Evolutionary conservation across 345 rosid genomes (phyloP), one percentile per base, ranked within the genome.

Genomic region (Ricinus communis): DNA sequence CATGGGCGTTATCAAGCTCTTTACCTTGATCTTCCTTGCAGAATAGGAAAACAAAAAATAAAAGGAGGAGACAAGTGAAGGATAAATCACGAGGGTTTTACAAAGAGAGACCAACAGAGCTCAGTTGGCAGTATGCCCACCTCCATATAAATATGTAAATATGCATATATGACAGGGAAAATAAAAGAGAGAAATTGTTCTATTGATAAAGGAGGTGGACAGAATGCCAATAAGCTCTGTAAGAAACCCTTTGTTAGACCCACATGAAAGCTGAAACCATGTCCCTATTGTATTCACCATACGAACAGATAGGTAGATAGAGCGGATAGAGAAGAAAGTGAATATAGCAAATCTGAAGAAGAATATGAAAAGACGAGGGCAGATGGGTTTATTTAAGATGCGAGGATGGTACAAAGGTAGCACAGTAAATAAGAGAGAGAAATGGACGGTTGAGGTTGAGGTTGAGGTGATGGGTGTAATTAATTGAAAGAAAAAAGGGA

Each of bases 161-260:
- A 9, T 27, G 1, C 7, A 22, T 19, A 46, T 21, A 41, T 13
- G 43, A 68, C 45, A 67, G 19, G 68, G 41, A 62, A 41, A 56
- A n/a, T n/a, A n/a, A n/a, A 65, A 31, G 24, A 27, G 33, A 47
- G 45, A 1, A n/a, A 6, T n/a, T 36, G 19, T 45, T 61, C 51
- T 2, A 45, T 40, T 0, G 73, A 33, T 53, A 58, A n/a, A n/a
- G 91, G 98, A 93, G 98, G 98, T 91, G 98, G 97, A 93, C 98
- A 93, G 98, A 93, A 93, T 93, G 98, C 98, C 98, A 93, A 93
- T 81, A 72, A 87, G 77, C 87, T 85, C 96, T 81, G 93, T 78
- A 74, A 83, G 96, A 74, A 81, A 76, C 91, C 87, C 98, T 91
- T 91, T 91, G 98, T 52, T 60, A 93, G 87, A 84, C 92, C 90